Percentiles rank a stretch among this genome's conserved stretches.
phyloP scores from a whole-genome alignment of 1,284 basidiomycete species.

The Leccinum griseonigrum region DNA sequence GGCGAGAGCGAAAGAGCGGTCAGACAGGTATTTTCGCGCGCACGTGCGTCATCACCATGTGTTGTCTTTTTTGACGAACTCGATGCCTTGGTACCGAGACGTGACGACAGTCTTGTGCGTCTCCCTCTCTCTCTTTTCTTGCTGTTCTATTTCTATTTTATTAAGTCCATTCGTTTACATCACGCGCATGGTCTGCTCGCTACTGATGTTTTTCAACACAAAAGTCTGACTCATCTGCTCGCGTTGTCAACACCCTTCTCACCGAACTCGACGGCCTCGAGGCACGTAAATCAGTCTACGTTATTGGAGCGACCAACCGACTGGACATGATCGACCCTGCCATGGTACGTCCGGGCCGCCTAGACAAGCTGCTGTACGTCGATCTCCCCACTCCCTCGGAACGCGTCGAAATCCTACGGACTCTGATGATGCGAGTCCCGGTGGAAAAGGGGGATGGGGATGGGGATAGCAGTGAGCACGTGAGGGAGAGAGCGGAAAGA shows the following conservation, averaged over 20 bases:
- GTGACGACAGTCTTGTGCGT: constrained; percentile 86
- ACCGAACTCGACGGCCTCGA: constrained; percentile 97
- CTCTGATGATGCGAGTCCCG: constrained; percentile 71
- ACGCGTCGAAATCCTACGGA: constrained; percentile 83
- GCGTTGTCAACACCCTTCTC: constrained; percentile 97
- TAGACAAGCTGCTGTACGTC: constrained; percentile 97
- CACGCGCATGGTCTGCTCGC: background rate
- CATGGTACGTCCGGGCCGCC: constrained; percentile 94
- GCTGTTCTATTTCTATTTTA: background rate
- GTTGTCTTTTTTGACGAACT: constrained; percentile 97
- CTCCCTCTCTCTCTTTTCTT: background rate
- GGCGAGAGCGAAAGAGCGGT: constrained; percentile 97
- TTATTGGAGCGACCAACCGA: constrained; percentile 97
- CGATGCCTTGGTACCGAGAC: constrained; percentile 91
- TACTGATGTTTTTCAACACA: background rate
- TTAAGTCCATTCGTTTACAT: background rate
- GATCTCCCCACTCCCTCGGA: constrained; percentile 82
- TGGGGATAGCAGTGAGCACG: constrained; percentile 25
- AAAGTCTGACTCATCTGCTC: constrained; percentile 91
- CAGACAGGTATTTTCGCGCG: constrained; percentile 88
- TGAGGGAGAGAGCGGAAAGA: constrained; percentile 36
- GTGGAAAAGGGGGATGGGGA: constrained; percentile 36
- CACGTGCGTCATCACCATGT: constrained; percentile 85
- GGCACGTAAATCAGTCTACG: constrained; percentile 87
- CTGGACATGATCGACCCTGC: constrained; percentile 99